Conservation (phyloP, 331 rosid genomes). For the Ulmus americana region DNA sequence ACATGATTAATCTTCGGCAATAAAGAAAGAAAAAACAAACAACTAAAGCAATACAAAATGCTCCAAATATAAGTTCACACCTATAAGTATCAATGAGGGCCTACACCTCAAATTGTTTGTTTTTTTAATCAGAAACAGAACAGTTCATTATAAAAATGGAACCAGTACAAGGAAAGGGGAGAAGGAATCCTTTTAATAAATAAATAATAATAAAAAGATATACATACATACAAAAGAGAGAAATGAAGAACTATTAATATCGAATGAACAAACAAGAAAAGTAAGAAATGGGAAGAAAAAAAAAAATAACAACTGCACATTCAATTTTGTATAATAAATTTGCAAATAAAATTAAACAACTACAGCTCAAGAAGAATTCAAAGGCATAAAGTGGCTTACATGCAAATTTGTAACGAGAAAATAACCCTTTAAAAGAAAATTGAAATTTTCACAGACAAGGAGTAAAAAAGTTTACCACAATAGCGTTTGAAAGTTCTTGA, state of each 20-base stretch:
- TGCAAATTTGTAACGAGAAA: neutral
- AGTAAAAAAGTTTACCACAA: constrained; percentile 47
- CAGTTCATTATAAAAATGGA: too few relatives aligned
- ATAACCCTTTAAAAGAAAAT: neutral
- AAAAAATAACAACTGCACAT: neutral
- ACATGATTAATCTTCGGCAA: neutral
- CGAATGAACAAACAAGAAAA: neutral
- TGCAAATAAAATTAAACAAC: neutral
- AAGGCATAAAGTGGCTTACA: neutral
- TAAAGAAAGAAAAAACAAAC: neutral
- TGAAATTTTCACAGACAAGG: neutral
- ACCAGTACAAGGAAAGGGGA: too few relatives aligned
- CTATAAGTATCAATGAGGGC: too few relatives aligned
- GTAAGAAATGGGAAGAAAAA: neutral
- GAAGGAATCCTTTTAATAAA: too few relatives aligned
- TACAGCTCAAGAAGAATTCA: neutral
- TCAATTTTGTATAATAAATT: neutral
- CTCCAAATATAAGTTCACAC: neutral
- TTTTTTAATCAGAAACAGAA: too few relatives aligned
- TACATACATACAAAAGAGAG: too few relatives aligned
- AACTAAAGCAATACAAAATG: neutral
- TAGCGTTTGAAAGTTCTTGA: constrained; percentile 89
- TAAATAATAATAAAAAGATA: too few relatives aligned
- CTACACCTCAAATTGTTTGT: too few relatives aligned
- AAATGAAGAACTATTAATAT: too few relatives aligned